Evolutionary conservation across 805 yeast genomes (phyloP).

Genomic region (Pichia nanzhaoensis): DNA sequence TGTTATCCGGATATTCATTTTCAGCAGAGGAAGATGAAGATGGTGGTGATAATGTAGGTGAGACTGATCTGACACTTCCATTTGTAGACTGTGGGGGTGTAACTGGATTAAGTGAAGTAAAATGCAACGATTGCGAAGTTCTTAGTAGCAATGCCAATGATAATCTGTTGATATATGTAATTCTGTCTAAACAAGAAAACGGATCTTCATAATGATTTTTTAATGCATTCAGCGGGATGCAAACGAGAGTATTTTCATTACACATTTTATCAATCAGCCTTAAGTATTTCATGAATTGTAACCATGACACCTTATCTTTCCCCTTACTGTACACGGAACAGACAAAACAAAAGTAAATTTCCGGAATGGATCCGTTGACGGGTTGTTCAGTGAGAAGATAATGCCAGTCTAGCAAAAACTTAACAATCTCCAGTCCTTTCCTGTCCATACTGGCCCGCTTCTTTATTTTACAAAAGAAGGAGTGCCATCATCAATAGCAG

Average conservation of each 20-base stretch:
- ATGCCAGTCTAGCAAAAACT: slow-evolving; percentile 29
- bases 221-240: slow-evolving; percentile 23
- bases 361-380: slow-evolving; percentile 26
- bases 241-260: slow-evolving; percentile 18
- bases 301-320: slow-evolving; percentile 31
- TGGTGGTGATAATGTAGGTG: not conserved
- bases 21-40: not conserved
- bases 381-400: slow-evolving; percentile 26
- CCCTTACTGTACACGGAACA: slow-evolving; percentile 27
- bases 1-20: not conserved
- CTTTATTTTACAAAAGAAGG: not conserved
- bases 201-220: slow-evolving; percentile 23
- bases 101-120: not conserved
- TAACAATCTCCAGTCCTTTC: slow-evolving; percentile 25
- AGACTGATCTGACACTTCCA: not conserved
- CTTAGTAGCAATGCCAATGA: slow-evolving; percentile 21
- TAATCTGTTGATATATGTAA: slow-evolving; percentile 24
- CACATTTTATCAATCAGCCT: slow-evolving; percentile 21
- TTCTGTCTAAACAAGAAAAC: slow-evolving; percentile 22
- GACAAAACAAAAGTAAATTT: slow-evolving; percentile 28
- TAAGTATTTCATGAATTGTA: slow-evolving; percentile 27
- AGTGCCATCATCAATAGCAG: too few relatives aligned
- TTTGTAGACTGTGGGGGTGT: not conserved
- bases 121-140: slow-evolving; percentile 10
- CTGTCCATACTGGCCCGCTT: slow-evolving; percentile 21